Evolutionary conservation across 495 filamentous ascomycete species (phyloP), one percentile per base, ranked within the genome.

Genomic region (Neurospora tetrasperma): DNA sequence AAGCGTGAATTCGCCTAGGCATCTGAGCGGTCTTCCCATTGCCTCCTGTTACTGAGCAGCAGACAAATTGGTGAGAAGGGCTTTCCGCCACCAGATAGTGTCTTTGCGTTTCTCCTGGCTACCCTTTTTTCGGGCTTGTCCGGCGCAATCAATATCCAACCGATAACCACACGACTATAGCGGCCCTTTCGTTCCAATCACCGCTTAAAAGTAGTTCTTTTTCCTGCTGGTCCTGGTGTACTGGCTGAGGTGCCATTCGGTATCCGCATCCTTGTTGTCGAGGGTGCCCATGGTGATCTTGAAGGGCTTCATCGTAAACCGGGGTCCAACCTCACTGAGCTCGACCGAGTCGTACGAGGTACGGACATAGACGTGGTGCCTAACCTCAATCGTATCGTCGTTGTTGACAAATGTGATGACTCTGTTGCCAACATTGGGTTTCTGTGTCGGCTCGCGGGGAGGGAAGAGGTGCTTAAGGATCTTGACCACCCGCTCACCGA

Each of bases 251-350:
- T 92, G 89, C 96, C 96, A 99, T 82, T 99, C 96, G 42, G 93
- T 88, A 85, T 98, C 96, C n/a, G 94, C 95, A 75, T 94, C 92
- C 75, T 96, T 97, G 77, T 95, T 96, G 78, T 98, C 96, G 66
- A 97, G 84, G 3, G 95, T 96, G n/a, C 96, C 95, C 71, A 92
- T 90, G 69, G 94, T 86, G 73, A 99, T 97, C 80, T 97, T 93
- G 83, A 98, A 99, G 38, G 94, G 86, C 77, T 92, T 88, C 94
- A 99, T 96, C 6, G 94, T 96, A 91, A 98, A 97, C 72, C 96
- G 86, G 5, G 96, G 96, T 0, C 96, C 96, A 54, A 99, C 96
- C 81, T 99, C 96, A 20, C 93, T 92, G 74, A 99, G 82, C 82
- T 98, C 95, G 12, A 98, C 94, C 74, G 90, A 92, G 76, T 94